Conservation (phyloP, 768 basidiomycete species). For the Mycena epipterygia region DNA sequence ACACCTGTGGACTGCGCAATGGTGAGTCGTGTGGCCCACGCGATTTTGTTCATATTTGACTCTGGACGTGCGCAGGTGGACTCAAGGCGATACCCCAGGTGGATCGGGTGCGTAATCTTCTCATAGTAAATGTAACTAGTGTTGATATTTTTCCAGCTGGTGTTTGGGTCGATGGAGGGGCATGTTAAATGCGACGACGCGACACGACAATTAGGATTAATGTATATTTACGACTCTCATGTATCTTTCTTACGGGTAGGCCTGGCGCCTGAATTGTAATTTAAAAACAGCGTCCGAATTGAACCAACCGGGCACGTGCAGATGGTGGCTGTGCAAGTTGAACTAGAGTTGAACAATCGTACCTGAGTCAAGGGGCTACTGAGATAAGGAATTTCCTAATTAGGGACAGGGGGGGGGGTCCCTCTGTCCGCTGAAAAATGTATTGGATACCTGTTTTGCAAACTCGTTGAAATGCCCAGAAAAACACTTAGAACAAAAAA, state of each 20-base stretch:
- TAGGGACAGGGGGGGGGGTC: too few species aligned
- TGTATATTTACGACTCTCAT: conserved; percentile 17
- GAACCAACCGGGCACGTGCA: not conserved
- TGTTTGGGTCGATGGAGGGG: conserved; percentile 66
- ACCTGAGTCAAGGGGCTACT: too few species aligned
- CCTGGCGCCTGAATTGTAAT: conserved; percentile 1
- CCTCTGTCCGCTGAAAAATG: too few species aligned
- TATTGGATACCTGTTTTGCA: too few species aligned
- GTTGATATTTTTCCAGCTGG: conserved; percentile 52
- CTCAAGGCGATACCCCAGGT: conserved; percentile 68
- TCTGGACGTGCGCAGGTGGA: conserved; percentile 55
- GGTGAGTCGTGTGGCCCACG: conserved; percentile 44
- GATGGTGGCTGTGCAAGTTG: too few species aligned
- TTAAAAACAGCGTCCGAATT: not conserved
- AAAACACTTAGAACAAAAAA: too few species aligned
- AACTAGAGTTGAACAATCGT: too few species aligned
- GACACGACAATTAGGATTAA: not conserved
- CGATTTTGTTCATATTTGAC: not conserved
- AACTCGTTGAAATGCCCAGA: too few species aligned
- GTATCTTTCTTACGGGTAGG: not conserved
- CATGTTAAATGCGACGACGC: conserved; percentile 51
- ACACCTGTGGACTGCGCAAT: conserved; percentile 71
- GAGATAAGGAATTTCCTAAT: too few species aligned
- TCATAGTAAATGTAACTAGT: not conserved
- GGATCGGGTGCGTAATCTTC: conserved; percentile 54